Percentiles rank a stretch among this genome's conserved stretches.
Evolutionary conservation across 768 basidiomycete species (phyloP).

Genomic region (Coprinopsis strossmayeri): DNA sequence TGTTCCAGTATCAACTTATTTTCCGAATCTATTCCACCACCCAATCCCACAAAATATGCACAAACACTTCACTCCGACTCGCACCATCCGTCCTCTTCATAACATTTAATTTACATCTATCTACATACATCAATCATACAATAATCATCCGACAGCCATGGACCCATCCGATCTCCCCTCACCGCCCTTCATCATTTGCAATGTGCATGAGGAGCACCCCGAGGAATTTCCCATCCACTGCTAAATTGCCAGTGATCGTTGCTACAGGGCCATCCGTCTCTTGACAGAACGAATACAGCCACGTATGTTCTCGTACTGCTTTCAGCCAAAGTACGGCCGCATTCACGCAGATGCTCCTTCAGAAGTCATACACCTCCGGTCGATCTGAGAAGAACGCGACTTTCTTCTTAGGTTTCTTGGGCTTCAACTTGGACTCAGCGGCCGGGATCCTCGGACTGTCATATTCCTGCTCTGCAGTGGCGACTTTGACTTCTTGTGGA

Average conservation of each 20-base stretch:
- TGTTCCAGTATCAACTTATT: background rate
- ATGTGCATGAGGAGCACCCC: background rate
- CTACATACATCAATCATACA: no score
- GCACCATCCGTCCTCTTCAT: no score
- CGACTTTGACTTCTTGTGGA: background rate
- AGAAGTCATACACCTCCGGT: constrained; percentile 57
- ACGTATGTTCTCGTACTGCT: no score
- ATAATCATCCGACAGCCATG: no score
- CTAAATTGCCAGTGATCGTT: background rate
- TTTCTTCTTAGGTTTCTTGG: constrained; percentile 42
- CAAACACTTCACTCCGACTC: constrained; percentile 1
- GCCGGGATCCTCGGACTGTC: background rate
- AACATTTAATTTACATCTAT: no score
- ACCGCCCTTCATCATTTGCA: no score
- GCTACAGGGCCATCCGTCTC: background rate
- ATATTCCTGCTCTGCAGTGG: no score
- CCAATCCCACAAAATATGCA: background rate
- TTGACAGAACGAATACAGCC: background rate
- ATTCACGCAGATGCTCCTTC: background rate
- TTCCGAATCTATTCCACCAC: background rate
- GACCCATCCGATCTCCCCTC: no score
- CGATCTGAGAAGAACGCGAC: constrained; percentile 64
- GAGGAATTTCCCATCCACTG: background rate
- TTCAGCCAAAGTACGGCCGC: no score
- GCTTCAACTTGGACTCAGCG: constrained; percentile 7